Percentiles rank a stretch among this genome's conserved stretches.
Evolutionary conservation across 1,284 basidiomycete genomes (phyloP).

Genomic region (Xanthoconium separans): DNA sequence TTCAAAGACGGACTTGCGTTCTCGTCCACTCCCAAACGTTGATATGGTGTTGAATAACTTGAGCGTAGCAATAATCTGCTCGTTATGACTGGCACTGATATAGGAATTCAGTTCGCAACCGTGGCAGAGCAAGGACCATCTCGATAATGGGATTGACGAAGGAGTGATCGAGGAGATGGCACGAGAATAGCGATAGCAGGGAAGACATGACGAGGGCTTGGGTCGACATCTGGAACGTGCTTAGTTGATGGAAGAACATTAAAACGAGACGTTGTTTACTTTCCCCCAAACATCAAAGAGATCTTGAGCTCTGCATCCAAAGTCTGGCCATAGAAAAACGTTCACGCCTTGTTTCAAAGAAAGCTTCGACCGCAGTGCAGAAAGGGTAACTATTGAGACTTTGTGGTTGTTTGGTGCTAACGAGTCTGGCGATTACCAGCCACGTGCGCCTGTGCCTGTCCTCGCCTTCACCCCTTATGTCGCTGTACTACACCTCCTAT

Average conservation of each 20-base stretch:
- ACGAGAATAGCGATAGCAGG: conserved; percentile 57
- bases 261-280: conserved; percentile 34
- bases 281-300: conserved; percentile 64
- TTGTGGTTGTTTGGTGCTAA: no score
- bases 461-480: no score
- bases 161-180: conserved; percentile 63
- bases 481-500: no score
- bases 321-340: conserved; percentile 55
- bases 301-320: conserved; percentile 59
- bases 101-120: conserved; percentile 58
- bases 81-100: conserved; percentile 57
- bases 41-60: conserved; percentile 64
- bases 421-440: no score
- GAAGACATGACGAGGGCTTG: conserved; percentile 49
- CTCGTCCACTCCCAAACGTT: conserved; percentile 59
- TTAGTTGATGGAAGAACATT: conserved; percentile 8
- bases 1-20: conserved; percentile 60
- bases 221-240: conserved; percentile 36
- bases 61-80: conserved; percentile 61
- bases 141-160: conserved; percentile 61
- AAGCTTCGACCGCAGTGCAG: conserved; percentile 37
- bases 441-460: no score
- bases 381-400: conserved; percentile 32
- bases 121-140: conserved; percentile 51
- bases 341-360: conserved; percentile 30